Evolutionary conservation across 306 rosid species (phyloP).

Genomic region (Clitoria ternatea): DNA sequence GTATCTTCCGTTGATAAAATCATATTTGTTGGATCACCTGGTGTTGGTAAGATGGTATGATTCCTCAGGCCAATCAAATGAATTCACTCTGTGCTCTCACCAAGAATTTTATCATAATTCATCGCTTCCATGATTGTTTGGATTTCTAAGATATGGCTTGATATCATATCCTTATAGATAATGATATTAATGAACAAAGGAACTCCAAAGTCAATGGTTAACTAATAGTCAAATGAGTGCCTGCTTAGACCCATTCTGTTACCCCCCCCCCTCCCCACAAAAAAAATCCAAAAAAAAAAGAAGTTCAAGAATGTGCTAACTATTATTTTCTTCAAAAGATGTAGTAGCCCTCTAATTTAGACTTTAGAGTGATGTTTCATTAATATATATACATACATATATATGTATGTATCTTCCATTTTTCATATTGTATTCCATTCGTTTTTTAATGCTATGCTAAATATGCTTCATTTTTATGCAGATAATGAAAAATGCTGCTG

Average conservation of each 20-base stretch:
- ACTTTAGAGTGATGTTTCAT: background rate
- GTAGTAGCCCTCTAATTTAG: too few relatives aligned
- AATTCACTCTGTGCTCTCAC: background rate
- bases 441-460: background rate
- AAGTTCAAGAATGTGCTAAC: too few relatives aligned
- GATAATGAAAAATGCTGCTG: constrained; percentile 88
- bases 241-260: too few relatives aligned
- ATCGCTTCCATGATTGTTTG: constrained; percentile 1
- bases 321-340: too few relatives aligned
- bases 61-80: constrained; percentile 21
- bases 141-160: background rate
- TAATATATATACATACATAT: too few relatives aligned
- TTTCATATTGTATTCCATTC: background rate
- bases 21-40: constrained; percentile 89
- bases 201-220: background rate
- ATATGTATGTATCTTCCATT: too few relatives aligned
- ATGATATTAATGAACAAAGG: background rate
- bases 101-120: background rate
- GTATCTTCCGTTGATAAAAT: constrained; percentile 89
- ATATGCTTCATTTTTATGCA: constrained; percentile 34
- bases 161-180: background rate
- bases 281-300: too few relatives aligned
- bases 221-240: background rate
- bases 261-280: too few relatives aligned
- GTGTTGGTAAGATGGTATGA: constrained; percentile 91